These are phyloP conservation scores for Vigna nakashimae DNA, from an alignment of 306 rosid genomes.

Conservation along the genomic window DNA sequence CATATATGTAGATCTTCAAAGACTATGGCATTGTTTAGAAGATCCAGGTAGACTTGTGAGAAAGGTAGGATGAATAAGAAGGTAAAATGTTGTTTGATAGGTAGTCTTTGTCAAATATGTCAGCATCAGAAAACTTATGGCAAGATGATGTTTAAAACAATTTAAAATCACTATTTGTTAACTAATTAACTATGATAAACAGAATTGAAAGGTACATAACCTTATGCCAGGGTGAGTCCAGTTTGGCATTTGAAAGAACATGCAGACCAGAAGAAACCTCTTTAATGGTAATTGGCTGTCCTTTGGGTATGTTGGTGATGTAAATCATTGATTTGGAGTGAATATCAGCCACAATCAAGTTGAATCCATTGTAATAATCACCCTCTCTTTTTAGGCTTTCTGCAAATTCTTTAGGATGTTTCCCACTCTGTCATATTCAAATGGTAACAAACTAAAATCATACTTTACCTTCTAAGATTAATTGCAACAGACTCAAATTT, in stretches of 20 bases:
- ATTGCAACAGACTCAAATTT: no score
- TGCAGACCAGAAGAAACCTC: constrained; percentile 69
- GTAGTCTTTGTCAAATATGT: no score
- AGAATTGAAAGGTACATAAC: constrained; percentile 6
- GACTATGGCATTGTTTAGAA: no score
- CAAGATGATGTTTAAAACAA: no score
- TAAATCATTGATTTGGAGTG: constrained; percentile 64
- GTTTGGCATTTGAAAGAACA: constrained; percentile 63
- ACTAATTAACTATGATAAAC: not conserved
- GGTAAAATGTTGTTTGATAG: no score
- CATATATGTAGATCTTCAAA: no score
- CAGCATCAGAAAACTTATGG: no score
- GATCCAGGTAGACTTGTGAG: no score
- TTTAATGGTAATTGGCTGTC: constrained; percentile 46
- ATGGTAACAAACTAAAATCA: no score
- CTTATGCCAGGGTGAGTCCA: constrained; percentile 74
- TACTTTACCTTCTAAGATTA: no score
- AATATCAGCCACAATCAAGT: constrained; percentile 58
- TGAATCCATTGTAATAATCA: constrained; percentile 69
- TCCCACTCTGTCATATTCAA: constrained; percentile 49
- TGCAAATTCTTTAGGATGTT: constrained; percentile 66
- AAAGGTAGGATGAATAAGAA: no score
- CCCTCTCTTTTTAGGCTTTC: constrained; percentile 55
- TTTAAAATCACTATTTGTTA: not conserved
- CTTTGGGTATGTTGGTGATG: constrained; percentile 65